Evolutionary conservation across 768 basidiomycete species (phyloP), one percentile per base, ranked within the genome.

Genomic region (Mycena indigotica): DNA sequence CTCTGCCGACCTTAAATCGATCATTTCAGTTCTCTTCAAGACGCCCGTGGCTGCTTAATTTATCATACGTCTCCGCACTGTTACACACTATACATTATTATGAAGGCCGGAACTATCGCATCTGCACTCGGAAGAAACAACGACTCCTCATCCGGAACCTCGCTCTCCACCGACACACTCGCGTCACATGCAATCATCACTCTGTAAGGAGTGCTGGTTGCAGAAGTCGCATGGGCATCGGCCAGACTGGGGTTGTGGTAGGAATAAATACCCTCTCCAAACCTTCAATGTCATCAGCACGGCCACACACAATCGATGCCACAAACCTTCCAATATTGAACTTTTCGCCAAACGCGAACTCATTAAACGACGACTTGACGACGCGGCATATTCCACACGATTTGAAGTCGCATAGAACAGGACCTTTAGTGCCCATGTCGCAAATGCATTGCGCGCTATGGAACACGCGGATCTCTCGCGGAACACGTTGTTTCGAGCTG

Each of bases 391-490:
- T 84, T 2, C 87, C 86, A 59, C 86, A 88, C 25, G 86, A 86
- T 48, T 72, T 76, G 72, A 83, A 84, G 60, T 74, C 75, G 69
- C 87, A 88, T 19, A 85, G 66, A 1, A 66, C 64, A 3, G 76
- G 67, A 28, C 79, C 78, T 57, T 83, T 84, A 16, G 76, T 76
- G 6, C 86, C 86, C 58, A 88, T 71, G 67, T 88, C 84, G 72
- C 86, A 88, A 39, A 88, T 84, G 64, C 85, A 87, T 58, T 86
- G 85, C 2, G 84, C 76, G 55, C 83, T 80, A 58, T 88, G 83
- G 64, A 85, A 88, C 35, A 81, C 84, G 62, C 82, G 78, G 52
- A 86, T 74, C 63, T 84, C 76, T 60, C 77, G 75, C 59, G 75
- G 73, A 44, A 67, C 70, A 51, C 62, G 68, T 59, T 69, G 75